Evolutionary conservation across 2,329 filamentous ascomycete species (phyloP), one percentile per base, ranked within the genome.

Genomic region (Calonectria naviculata): DNA sequence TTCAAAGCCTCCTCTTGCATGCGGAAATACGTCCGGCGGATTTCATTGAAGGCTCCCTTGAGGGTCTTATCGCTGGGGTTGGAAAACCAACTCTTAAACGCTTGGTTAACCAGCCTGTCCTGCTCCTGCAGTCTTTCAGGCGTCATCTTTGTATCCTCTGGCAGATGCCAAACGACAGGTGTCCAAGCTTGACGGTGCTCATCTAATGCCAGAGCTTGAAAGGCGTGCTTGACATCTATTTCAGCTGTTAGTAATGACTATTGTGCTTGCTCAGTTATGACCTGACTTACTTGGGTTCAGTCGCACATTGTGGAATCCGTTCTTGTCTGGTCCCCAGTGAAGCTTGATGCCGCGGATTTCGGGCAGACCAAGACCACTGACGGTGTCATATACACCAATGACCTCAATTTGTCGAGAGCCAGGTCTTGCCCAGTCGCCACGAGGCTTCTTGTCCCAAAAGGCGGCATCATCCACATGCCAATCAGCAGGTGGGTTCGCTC

Each of bases 141-240:
- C 7, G 52, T 46, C 12, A 70, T 46, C 1, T 73, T 61, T 21
- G 54, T 67, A 12, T 75, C 46, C 19, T 65, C 38, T 31, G 76
- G 73, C 24, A 65, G 67, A 47, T 81, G 74, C 81, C 81, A 83
- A 12, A 83, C 72, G 1, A 78, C 78, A 1, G 80, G 80, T 0
- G 74, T 69, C 49, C 82, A 83, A 0, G 80, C 74, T 0, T 65
- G 74, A 1, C 88, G 83, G 52, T 84, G 84, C 73, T 90, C 88
- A 56, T 90, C 88, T 0, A 90, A 81, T 2, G 87, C 88, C 0
- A 90, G 80, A 0, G 88, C 88, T 52, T 90, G 88, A 71, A 89
- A 90, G 1, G 88, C 88, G 70, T 89, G 85, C 44, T 88, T 85
- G 5, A 89, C 80, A n/a, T 80, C 78, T 72, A 52, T 34, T 7